Evolutionary conservation across 1,139 yeast species (phyloP).

Genomic region (Debaryomyces fabryi): DNA sequence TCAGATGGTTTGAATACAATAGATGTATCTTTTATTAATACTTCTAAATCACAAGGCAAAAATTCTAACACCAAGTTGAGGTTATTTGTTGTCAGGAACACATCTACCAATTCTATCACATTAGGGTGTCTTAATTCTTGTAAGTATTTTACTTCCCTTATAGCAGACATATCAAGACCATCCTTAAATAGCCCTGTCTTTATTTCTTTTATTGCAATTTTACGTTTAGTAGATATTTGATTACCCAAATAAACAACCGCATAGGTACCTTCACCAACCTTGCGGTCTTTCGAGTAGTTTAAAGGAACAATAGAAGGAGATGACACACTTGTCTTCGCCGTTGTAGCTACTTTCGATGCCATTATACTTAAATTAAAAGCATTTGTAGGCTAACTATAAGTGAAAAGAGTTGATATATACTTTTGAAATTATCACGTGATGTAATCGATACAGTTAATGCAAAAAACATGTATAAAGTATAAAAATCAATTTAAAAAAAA

Average conservation of each 20-base stretch:
- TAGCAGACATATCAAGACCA: slow-evolving; percentile 97
- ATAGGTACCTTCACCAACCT: slow-evolving; percentile 99
- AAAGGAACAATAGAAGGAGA: slow-evolving; percentile 2
- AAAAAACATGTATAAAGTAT: slow-evolving; percentile 3
- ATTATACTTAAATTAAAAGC: not conserved
- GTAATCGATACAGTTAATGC: not conserved
- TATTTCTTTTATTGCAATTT: slow-evolving; percentile 92
- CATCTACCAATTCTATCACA: slow-evolving; percentile 86
- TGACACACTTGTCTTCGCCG: not conserved
- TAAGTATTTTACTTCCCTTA: slow-evolving; percentile 89
- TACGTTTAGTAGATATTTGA: slow-evolving; percentile 56
- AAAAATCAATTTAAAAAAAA: slow-evolving; percentile 4
- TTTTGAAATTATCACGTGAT: slow-evolving; percentile 1
- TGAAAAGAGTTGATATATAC: not conserved
- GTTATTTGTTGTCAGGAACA: slow-evolving; percentile 71
- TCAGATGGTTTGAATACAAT: slow-evolving; percentile 84
- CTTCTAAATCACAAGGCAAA: slow-evolving; percentile 89
- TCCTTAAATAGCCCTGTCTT: slow-evolving; percentile 93
- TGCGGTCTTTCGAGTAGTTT: slow-evolving; percentile 60
- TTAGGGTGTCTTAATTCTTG: slow-evolving; percentile 84
- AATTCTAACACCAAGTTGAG: slow-evolving; percentile 88
- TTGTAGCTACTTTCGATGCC: not conserved
- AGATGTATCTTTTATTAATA: slow-evolving; percentile 77
- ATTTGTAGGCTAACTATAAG: not conserved
- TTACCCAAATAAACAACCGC: slow-evolving; percentile 93